These are phyloP conservation scores for Phytopythium sindhum DNA, from an alignment of 352 stramenopile genomes.

Conservation along the genomic window DNA sequence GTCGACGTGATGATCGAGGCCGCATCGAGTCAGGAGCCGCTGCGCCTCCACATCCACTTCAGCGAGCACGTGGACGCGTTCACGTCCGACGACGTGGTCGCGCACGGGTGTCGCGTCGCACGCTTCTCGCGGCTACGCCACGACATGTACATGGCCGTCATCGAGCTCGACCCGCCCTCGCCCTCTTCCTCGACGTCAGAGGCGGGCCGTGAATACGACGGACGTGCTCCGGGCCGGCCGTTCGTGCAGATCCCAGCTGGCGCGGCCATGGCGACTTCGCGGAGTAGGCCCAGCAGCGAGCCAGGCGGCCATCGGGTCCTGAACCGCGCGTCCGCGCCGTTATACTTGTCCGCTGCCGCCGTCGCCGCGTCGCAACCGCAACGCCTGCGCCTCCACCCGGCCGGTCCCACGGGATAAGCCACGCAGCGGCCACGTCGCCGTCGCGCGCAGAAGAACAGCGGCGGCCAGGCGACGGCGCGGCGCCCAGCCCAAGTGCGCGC, in stretches of 20 bases:
- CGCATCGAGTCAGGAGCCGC: constrained; percentile 3
- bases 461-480: too few relatives aligned
- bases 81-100: constrained; percentile 48
- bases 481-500: too few relatives aligned
- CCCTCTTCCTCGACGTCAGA: neutral
- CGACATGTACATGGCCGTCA: constrained; percentile 37
- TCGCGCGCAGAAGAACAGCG: neutral
- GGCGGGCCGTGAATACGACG: neutral
- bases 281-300: constrained; percentile 9
- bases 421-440: neutral
- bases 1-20: constrained; percentile 14
- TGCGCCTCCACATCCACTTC: constrained; percentile 63
- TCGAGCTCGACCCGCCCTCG: constrained; percentile 10
- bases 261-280: constrained; percentile 9
- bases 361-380: constrained; percentile 5
- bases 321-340: constrained; percentile 15
- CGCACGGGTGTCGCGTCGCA: constrained; percentile 24
- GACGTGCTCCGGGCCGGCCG: neutral
- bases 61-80: constrained; percentile 63
- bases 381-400: neutral
- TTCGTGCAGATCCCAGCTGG: constrained; percentile 19
- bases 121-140: constrained; percentile 35
- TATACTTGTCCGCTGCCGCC: constrained; percentile 10
- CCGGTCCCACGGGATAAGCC: neutral
- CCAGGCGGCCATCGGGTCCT: neutral